Evolutionary conservation across 495 filamentous ascomycete genomes (phyloP).

Genomic region (Letharia columbiana): DNA sequence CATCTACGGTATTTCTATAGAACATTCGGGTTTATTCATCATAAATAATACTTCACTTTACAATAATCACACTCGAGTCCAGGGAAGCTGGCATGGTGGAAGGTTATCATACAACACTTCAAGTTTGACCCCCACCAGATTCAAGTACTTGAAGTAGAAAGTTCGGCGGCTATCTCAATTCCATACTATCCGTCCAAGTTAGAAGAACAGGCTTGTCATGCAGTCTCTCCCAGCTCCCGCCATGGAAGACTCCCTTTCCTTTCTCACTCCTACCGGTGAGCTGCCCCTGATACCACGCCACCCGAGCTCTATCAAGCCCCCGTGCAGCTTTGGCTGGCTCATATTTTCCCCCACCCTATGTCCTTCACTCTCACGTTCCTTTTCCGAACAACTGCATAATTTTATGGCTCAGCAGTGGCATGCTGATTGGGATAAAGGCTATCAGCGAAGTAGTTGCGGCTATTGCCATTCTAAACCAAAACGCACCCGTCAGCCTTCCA

Average conservation of each 20-base stretch:
- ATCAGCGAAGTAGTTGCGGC: slow-evolving; percentile 39
- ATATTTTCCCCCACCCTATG: slow-evolving; percentile 17
- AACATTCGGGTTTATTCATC: too few species aligned
- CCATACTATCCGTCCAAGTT: background rate
- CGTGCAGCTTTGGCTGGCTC: slow-evolving; percentile 26
- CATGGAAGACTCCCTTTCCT: slow-evolving; percentile 15
- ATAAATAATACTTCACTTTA: too few species aligned
- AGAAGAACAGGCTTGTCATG: slow-evolving; percentile 19
- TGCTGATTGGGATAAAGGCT: slow-evolving; percentile 24
- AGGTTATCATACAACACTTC: too few species aligned
- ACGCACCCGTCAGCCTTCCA: slow-evolving; percentile 21
- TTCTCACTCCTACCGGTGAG: slow-evolving; percentile 26
- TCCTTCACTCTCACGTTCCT: background rate
- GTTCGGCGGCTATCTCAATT: background rate
- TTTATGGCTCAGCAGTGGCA: slow-evolving; percentile 15
- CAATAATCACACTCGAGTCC: too few species aligned
- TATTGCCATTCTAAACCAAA: slow-evolving; percentile 37
- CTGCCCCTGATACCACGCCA: slow-evolving; percentile 7
- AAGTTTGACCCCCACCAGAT: too few species aligned
- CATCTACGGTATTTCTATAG: too few species aligned
- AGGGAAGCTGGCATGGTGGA: too few species aligned
- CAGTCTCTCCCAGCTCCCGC: slow-evolving; percentile 14
- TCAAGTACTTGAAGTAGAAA: too few species aligned
- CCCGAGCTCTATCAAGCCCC: background rate
- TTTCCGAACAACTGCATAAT: slow-evolving; percentile 14